Base-by-base conservation (phyloP, 2,329 filamentous ascomycete species). In the Ambrosiella cleistominuta region DNA sequence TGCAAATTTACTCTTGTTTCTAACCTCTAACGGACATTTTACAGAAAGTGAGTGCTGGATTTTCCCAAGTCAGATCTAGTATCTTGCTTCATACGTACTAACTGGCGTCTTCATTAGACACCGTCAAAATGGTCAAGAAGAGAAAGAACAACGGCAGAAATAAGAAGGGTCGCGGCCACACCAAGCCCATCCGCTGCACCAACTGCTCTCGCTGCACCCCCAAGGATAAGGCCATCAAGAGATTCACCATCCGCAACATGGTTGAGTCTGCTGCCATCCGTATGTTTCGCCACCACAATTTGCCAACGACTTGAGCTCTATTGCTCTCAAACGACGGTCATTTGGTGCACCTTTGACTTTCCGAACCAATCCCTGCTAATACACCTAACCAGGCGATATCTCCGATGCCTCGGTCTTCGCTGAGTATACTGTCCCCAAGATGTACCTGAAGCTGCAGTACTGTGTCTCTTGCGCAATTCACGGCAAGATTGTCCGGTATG, bases 361-460 rank as follows among this genome's bases (percentile, higher is more conserved):
- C 44, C 44, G 5, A 47, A 19, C 44, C n/a, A 9, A 51, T 51
- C 19, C 19, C 27, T 15, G 38, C 51, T 58, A 55, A 58, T 35
- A 39, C 15, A 58, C 51, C 60, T 8, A 50, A 60, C 13, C 15
- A 97, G 93, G 93, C 89, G 93, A 98, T 88, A 98, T 98, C 80
- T 96, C 90, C 67, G 93, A 98, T 75, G 93, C 94, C 71, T 97
- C 93, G 71, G 93, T 98, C 77, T 98, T 97, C 79, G 76, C 86
- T 71, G 93, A 98, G 81, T 98, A 98, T 83, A 90, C 89, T 68
- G 91, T 98, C 71, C 93, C 93, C 78, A 98, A 98, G 88, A 98
- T 98, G 94, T 98, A 98, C 88, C 82, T 98, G 79, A 98, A 98
- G 86, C 86, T 98, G 75, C 93, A 98, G 82, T 98, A 98, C 88